Conservation (phyloP, 2,329 filamentous ascomycete genomes). For the Colletotrichum melonis region DNA sequence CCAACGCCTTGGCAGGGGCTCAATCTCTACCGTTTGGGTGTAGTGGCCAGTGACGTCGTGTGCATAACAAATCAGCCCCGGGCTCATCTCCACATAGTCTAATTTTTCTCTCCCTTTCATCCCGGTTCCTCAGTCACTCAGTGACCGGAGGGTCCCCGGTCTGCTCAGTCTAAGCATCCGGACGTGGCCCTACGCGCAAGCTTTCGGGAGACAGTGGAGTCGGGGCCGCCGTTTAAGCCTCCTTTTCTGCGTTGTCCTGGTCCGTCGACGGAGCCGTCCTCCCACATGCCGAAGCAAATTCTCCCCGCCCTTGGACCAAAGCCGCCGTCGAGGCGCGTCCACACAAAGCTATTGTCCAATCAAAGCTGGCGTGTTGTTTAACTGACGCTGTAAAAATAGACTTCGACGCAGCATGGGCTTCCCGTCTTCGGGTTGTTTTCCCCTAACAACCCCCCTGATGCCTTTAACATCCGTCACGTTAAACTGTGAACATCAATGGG, state of each 20-base stretch:
- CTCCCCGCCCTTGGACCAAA: background rate
- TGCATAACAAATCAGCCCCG: constrained; percentile 23
- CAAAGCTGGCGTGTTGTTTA: background rate
- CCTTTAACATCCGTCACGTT: background rate
- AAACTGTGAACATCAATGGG: background rate
- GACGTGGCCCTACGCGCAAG: constrained; percentile 23
- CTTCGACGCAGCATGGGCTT: background rate
- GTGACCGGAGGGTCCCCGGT: background rate
- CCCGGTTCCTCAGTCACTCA: background rate
- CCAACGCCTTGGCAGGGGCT: constrained; percentile 1
- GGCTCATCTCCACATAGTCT: constrained; percentile 13
- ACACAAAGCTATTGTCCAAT: background rate
- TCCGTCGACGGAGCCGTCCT: background rate
- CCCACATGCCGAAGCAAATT: constrained; percentile 25
- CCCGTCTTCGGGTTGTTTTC: constrained; percentile 1
- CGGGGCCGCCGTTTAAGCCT: constrained; percentile 17
- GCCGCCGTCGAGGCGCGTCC: background rate
- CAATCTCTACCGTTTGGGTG: background rate
- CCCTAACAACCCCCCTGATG: background rate
- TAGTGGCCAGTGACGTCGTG: constrained; percentile 4
- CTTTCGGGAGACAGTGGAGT: constrained; percentile 8
- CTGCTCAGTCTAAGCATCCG: background rate
- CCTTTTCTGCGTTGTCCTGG: constrained; percentile 10
- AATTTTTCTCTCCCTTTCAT: background rate
- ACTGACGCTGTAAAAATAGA: constrained; percentile 19